Conservation (phyloP, 805 yeast species). For the Cyberlindnera lachancei region DNA sequence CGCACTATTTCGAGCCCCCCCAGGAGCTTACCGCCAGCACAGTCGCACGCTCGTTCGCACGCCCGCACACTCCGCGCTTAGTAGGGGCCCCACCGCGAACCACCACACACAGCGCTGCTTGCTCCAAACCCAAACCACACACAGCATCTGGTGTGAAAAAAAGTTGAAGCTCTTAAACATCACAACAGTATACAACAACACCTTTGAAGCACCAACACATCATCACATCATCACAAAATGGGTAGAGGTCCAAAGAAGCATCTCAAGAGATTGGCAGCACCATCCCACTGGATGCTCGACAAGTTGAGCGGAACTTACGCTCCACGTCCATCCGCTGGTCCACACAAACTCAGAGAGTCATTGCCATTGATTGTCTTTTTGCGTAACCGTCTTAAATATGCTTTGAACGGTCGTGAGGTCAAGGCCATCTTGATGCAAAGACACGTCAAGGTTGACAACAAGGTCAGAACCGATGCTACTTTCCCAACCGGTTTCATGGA, state of each 20-base stretch:
- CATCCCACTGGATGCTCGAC: constrained; percentile 99
- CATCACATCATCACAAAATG: constrained; percentile 17
- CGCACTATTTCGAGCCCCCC: no score
- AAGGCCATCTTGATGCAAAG: constrained; percentile 98
- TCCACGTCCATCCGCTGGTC: constrained; percentile 99
- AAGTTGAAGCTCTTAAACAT: constrained; percentile 10
- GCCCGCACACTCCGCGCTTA: no score
- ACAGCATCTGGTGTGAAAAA: no score
- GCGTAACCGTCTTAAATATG: constrained; percentile 98
- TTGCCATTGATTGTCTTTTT: constrained; percentile 94
- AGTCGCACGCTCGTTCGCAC: no score
- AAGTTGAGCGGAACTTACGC: constrained; percentile 99
- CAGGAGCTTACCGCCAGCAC: no score
- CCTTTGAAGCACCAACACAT: constrained; percentile 3
- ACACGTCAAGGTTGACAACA: constrained; percentile 97
- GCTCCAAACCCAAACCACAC: no score
- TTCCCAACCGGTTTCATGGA: constrained; percentile 99
- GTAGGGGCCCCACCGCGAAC: no score
- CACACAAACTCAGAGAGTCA: constrained; percentile 98
- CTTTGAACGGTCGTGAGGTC: constrained; percentile 98
- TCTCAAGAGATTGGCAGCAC: constrained; percentile 99
- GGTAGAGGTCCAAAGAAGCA: constrained; percentile 71
- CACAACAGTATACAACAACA: neutral
- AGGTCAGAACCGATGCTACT: constrained; percentile 98
- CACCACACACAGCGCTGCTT: no score